Conservation (phyloP, 495 filamentous ascomycete genomes). For the Annulohypoxylon nitens region DNA sequence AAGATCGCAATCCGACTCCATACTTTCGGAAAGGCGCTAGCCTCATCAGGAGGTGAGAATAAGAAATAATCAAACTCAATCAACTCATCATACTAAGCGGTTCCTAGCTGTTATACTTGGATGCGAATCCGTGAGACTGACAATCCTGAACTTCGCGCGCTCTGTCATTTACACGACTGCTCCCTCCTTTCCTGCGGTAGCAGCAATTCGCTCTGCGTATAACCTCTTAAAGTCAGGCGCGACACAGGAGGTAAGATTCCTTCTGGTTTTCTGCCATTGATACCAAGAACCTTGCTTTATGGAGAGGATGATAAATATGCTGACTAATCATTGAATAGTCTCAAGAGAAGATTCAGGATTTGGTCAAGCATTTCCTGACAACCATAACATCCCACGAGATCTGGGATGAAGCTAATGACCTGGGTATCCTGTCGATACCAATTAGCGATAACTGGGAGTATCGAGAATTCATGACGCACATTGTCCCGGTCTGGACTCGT, state of each 20-base stretch:
- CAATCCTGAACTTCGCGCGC: conserved; percentile 61
- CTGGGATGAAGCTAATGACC: conserved; percentile 49
- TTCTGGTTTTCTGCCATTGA: not conserved
- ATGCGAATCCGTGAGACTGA: conserved; percentile 48
- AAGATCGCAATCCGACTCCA: conserved; percentile 66
- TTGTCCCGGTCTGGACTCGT: conserved; percentile 47
- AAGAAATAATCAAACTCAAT: not conserved
- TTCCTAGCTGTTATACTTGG: conserved; percentile 54
- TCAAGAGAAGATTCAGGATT: conserved; percentile 55
- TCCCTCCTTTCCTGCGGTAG: conserved; percentile 63
- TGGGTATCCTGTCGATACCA: conserved; percentile 46
- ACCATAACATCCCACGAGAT: conserved; percentile 50
- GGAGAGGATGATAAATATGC: not conserved
- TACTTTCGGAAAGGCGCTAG: conserved; percentile 72
- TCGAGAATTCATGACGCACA: conserved; percentile 39
- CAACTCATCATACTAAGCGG: conserved; percentile 3
- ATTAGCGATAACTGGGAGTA: conserved; percentile 33
- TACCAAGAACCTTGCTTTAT: not conserved
- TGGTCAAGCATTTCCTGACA: conserved; percentile 56
- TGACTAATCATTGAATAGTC: conserved; percentile 44
- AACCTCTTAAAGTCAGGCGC: conserved; percentile 57
- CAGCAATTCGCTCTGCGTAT: conserved; percentile 62
- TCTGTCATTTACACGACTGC: conserved; percentile 65
- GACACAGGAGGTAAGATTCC: conserved; percentile 54
- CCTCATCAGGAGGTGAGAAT: conserved; percentile 69